phyloP scores from a whole-genome alignment of 108 stramenopile species.

The Pseudonitzschia pungens region DNA sequence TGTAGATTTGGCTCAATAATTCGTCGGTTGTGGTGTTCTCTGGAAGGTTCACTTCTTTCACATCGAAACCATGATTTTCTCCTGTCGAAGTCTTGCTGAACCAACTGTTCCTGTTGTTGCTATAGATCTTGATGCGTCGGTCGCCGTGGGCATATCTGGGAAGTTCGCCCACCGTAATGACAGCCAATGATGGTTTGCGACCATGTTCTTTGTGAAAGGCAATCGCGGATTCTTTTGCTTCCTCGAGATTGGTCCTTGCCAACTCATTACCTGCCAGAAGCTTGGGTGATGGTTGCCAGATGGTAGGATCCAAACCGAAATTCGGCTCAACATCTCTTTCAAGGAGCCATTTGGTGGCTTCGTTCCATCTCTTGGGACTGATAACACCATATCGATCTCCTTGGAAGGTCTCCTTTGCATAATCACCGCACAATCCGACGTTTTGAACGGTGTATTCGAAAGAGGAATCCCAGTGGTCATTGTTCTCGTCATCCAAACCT shows the following conservation, averaged over 20 bases:
- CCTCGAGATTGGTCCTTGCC: slow-evolving; percentile 31
- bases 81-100: slow-evolving; percentile 42
- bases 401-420: slow-evolving; percentile 43
- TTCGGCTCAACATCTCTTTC: slow-evolving; percentile 6
- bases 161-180: slow-evolving; percentile 48
- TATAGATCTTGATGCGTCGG: slow-evolving; percentile 37
- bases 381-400: slow-evolving; percentile 46
- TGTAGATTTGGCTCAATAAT: slow-evolving; percentile 44
- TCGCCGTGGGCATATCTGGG: slow-evolving; percentile 35
- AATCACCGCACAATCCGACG: slow-evolving; percentile 26
- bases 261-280: slow-evolving; percentile 43
- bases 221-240: slow-evolving; percentile 33
- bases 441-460: slow-evolving; percentile 32
- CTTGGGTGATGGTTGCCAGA: slow-evolving; percentile 44
- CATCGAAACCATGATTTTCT: slow-evolving; percentile 40
- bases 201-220: slow-evolving; percentile 27
- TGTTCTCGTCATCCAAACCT: slow-evolving; percentile 30
- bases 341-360: slow-evolving; percentile 40
- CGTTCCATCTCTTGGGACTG: slow-evolving; percentile 33
- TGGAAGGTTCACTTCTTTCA: slow-evolving; percentile 39
- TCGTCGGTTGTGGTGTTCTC: slow-evolving; percentile 38
- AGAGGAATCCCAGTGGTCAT: slow-evolving; percentile 38
- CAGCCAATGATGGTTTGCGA: slow-evolving; percentile 39
- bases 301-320: slow-evolving; percentile 27
- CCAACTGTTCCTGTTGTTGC: slow-evolving; percentile 33